Evolutionary conservation across 2,329 filamentous ascomycete species (phyloP).

Genomic region (Alternaria dauci): DNA sequence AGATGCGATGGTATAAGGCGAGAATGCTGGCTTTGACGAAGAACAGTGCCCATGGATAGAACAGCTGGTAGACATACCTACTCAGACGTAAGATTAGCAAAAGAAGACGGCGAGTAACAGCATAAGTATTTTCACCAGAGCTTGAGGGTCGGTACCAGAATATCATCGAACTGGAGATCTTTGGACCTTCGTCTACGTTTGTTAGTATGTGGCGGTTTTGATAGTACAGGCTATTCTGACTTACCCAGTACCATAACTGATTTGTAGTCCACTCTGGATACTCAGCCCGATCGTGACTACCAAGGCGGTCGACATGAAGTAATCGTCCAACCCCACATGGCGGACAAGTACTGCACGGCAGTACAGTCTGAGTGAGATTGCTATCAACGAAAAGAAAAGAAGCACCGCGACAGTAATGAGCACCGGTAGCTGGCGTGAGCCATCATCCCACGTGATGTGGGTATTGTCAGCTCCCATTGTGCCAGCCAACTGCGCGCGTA

Average conservation of each 20-base stretch:
- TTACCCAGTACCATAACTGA: background rate
- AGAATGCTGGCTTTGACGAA: background rate
- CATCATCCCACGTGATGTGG: background rate
- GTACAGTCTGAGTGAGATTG: background rate
- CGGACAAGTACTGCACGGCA: background rate
- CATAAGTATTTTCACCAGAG: background rate
- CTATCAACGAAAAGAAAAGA: background rate
- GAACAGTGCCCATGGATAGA: background rate
- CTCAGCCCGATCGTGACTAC: background rate
- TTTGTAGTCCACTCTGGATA: background rate
- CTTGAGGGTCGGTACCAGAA: background rate
- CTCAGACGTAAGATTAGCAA: background rate
- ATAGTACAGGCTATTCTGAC: background rate
- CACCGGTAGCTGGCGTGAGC: background rate
- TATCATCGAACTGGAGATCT: background rate
- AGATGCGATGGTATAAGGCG: background rate
- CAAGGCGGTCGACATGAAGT: background rate
- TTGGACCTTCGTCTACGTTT: background rate
- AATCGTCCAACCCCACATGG: background rate
- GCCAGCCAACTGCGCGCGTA: background rate
- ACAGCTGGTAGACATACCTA: background rate
- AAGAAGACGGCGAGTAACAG: background rate
- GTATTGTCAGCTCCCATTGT: background rate
- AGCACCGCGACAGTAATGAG: background rate
- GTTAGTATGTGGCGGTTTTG: background rate